Base-by-base conservation (phyloP, 2,329 filamentous ascomycete species). In the Nemania bipapillata region DNA sequence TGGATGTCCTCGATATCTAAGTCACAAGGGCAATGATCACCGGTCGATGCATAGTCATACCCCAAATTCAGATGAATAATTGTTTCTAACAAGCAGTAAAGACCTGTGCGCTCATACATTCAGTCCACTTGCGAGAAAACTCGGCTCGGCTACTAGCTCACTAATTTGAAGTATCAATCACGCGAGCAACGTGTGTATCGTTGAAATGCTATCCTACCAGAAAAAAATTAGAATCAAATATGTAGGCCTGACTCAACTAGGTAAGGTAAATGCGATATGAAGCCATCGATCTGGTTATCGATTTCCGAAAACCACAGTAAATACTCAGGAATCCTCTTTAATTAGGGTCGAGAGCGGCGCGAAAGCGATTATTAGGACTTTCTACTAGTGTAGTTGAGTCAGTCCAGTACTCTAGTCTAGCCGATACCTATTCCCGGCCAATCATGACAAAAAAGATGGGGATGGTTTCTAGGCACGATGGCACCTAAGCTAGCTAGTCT, bases 281-380 rank as follows among this genome's bases (percentile, higher is more conserved):
- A 30, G 20, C 17, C n/a, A 20, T n/a, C 30, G 20, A n/a, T 28
- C 52, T 47, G 53, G 58, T 24, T 37, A 55, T 24, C 22, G 17
- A 20, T n/a, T 32, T 40, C 8, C 35, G 35, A 30, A 53, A 55
- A 22, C 50, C 50, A 47, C 50, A 26, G 30, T 35, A 22, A 26
- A 49, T 24, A 45, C 47, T 47, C 17, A 28, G 26, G 35, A 32
- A 45, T 53, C 35, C 47, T 56, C 47, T 32, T 52, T 58, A 12
- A 30, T 56, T 61, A 42, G 58, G 64, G 30, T 50, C 52, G 26
- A 56, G 24, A 56, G 63, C 24, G 42, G 37, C 40, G n/a, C n/a
- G n/a, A n/a, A n/a, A n/a, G n/a, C n/a, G n/a, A n/a, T 42, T 45
- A 50, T 63, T 52, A 47, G 65, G 65, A 47, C 49, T 49, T 55